Evolutionary conservation across 73 alveolate genomes (phyloP).

Genomic region (Uronychia setigera): DNA sequence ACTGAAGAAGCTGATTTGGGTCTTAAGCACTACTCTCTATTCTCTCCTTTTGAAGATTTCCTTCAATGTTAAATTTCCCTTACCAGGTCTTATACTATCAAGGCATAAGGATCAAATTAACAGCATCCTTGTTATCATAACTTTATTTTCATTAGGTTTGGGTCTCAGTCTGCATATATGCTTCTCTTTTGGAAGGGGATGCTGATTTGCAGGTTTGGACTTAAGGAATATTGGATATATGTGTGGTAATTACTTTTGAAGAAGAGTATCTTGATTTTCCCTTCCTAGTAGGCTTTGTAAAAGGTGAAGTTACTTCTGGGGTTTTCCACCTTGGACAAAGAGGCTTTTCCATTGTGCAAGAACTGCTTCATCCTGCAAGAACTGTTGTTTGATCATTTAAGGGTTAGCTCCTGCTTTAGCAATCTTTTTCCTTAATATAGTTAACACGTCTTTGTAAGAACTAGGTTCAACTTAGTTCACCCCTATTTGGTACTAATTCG

Average conservation of each 20-base stretch:
- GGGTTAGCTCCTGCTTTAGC: neutral
- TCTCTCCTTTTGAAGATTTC: neutral
- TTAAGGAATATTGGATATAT: no score
- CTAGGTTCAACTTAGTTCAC: neutral
- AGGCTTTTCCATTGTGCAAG: neutral
- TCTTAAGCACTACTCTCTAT: neutral
- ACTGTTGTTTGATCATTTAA: neutral
- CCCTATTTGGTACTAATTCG: neutral
- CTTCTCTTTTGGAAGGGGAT: no score
- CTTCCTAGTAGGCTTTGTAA: no score
- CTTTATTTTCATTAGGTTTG: no score
- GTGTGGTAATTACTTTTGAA: no score
- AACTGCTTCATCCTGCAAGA: neutral
- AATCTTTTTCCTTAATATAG: neutral
- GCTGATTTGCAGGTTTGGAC: no score
- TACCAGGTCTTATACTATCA: neutral
- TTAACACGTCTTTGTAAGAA: neutral
- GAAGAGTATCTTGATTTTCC: no score
- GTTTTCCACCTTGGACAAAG: neutral
- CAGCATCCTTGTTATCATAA: slow-evolving; percentile 1
- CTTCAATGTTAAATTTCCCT: no score
- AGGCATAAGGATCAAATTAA: neutral
- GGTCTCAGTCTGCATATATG: no score
- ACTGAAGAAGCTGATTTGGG: neutral
- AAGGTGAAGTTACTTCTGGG: no score